phyloP scores from a whole-genome alignment of 2,329 filamentous ascomycete species.

The Trichoderma sp. region DNA sequence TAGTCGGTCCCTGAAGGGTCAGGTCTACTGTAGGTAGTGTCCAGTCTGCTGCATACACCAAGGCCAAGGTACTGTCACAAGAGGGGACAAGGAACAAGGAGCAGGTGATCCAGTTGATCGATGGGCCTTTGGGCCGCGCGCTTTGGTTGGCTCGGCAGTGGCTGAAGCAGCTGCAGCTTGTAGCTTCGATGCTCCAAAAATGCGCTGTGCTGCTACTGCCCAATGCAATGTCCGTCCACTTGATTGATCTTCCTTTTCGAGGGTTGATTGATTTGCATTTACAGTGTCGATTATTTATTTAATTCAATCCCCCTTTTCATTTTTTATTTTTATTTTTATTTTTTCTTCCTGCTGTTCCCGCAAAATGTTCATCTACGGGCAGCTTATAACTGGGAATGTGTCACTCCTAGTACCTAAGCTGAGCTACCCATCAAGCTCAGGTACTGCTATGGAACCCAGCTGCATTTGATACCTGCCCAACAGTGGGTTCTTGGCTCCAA shows the following conservation, averaged over 20 bases:
- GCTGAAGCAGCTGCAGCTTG: background rate
- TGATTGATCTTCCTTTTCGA: background rate
- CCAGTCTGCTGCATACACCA: background rate
- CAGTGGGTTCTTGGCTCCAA: background rate
- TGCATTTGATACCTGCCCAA: slow-evolving; percentile 1
- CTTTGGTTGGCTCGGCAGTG: slow-evolving; percentile 6
- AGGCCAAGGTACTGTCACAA: background rate
- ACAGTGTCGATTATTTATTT: background rate
- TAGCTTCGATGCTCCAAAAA: background rate
- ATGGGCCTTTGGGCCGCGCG: background rate
- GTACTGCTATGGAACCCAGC: background rate
- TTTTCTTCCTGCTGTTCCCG: background rate
- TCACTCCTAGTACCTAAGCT: background rate
- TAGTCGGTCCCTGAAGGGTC: slow-evolving; percentile 13
- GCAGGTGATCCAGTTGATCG: slow-evolving; percentile 18
- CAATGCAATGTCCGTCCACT: background rate
- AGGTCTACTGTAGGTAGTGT: background rate
- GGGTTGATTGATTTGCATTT: background rate
- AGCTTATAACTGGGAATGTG: background rate
- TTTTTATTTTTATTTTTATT: background rate
- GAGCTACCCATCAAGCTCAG: background rate
- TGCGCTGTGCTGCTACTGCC: background rate
- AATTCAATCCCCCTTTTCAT: background rate
- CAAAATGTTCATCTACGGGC: background rate
- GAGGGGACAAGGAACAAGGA: slow-evolving; percentile 12